These are phyloP conservation scores for Berberis vulgaris DNA, from an alignment of 164 flowering plant species.

Conservation along the genomic window DNA sequence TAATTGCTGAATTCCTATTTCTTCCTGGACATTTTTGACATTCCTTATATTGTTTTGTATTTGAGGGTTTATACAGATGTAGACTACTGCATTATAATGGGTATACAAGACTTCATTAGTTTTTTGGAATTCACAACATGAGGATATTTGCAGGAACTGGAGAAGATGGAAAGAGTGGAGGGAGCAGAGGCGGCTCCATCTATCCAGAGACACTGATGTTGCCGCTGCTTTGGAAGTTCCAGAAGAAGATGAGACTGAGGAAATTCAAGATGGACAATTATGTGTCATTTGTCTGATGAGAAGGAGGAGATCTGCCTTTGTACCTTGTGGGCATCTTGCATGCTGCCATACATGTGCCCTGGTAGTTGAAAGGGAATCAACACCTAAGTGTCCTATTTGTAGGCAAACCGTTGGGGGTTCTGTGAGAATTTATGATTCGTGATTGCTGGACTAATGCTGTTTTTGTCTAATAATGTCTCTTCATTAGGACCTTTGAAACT, in stretches of 20 bases:
- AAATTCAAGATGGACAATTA: constrained; percentile 60
- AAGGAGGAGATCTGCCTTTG: constrained; percentile 63
- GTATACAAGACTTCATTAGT: too few relatives aligned
- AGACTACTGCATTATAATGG: too few relatives aligned
- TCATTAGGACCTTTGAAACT: too few relatives aligned
- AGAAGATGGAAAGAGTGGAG: constrained; percentile 62
- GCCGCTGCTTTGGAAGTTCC: constrained; percentile 1
- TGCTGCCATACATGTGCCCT: constrained; percentile 76
- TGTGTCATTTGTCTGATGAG: constrained; percentile 74
- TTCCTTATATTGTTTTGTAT: too few relatives aligned
- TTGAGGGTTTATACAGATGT: too few relatives aligned
- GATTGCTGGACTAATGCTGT: neutral
- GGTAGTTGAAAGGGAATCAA: constrained; percentile 44
- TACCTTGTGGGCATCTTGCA: constrained; percentile 90
- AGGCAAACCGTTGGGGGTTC: constrained; percentile 56
- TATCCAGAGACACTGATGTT: constrained; percentile 10
- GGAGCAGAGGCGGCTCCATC: constrained; percentile 28
- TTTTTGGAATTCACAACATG: too few relatives aligned
- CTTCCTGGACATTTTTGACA: too few relatives aligned
- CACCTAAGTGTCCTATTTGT: constrained; percentile 86
- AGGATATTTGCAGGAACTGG: constrained; percentile 53
- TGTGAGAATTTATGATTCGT: constrained; percentile 22
- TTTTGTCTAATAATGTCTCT: too few relatives aligned
- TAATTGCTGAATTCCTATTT: too few relatives aligned
- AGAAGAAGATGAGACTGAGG: constrained; percentile 43